These are phyloP conservation scores for Theileria sp. DNA, from an alignment of 169 alveolate genomes.

Conservation along the genomic window DNA sequence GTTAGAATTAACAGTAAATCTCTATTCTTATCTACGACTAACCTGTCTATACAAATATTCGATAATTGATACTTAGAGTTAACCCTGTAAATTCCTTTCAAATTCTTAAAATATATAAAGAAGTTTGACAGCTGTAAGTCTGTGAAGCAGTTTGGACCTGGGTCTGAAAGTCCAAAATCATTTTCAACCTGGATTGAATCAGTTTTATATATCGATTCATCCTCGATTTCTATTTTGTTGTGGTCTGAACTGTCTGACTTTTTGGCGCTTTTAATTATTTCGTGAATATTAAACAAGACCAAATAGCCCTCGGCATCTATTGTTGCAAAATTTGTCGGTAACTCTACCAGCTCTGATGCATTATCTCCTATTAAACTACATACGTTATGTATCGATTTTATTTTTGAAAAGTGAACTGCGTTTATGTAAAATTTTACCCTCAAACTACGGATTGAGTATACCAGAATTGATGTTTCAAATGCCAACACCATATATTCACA, in stretches of 20 bases:
- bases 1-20: constrained; percentile 52
- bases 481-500: constrained; percentile 35
- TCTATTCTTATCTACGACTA: constrained; percentile 31
- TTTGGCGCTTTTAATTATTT: background rate
- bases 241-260: background rate
- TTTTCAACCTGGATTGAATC: background rate
- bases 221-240: background rate
- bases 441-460: constrained; percentile 42
- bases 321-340: constrained; percentile 32
- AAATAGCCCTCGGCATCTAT: constrained; percentile 37
- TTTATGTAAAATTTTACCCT: constrained; percentile 1
- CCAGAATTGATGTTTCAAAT: constrained; percentile 7
- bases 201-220: background rate
- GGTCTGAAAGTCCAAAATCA: constrained; percentile 1
- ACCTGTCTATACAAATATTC: constrained; percentile 25
- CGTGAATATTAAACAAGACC: constrained; percentile 32
- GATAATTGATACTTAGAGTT: constrained; percentile 1
- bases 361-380: constrained; percentile 22
- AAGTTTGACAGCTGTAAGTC: constrained; percentile 11
- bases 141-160: background rate
- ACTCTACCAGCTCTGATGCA: constrained; percentile 36
- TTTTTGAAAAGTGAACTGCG: constrained; percentile 22
- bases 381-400: constrained; percentile 30
- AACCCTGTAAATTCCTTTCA: constrained; percentile 43
- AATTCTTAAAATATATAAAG: constrained; percentile 5